Evolutionary conservation across 768 basidiomycete species (phyloP).

Genomic region (Termitomyces sp.): DNA sequence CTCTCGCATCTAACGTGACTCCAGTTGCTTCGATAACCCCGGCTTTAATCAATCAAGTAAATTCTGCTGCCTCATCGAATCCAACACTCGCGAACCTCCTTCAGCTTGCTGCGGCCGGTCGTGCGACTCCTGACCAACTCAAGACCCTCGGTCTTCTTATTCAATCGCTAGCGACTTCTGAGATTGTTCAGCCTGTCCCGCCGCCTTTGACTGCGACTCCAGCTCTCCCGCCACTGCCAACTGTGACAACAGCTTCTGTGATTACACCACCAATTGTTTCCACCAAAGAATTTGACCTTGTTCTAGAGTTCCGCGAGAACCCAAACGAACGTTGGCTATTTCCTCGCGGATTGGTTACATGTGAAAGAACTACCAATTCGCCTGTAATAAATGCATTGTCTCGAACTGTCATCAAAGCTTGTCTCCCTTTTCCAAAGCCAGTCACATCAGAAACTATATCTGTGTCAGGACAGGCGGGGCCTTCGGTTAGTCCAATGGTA

Average conservation of each 20-base stretch:
- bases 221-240: slow-evolving; percentile 8
- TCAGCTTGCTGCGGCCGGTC: slow-evolving; percentile 56
- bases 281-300: slow-evolving; percentile 62
- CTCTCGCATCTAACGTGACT: slow-evolving; percentile 40
- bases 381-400: slow-evolving; percentile 13
- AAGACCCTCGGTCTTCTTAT: slow-evolving; percentile 71
- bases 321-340: slow-evolving; percentile 63
- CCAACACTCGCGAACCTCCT: slow-evolving; percentile 65
- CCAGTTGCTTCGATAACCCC: slow-evolving; percentile 48
- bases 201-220: slow-evolving; percentile 5
- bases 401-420: slow-evolving; percentile 36
- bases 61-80: slow-evolving; percentile 58
- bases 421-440: slow-evolving; percentile 34
- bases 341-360: slow-evolving; percentile 53
- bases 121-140: slow-evolving; percentile 58
- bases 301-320: slow-evolving; percentile 65
- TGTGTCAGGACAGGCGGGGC: neutral
- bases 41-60: slow-evolving; percentile 57
- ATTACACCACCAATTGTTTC: slow-evolving; percentile 18
- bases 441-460: neutral
- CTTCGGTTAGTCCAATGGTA: neutral
- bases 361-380: slow-evolving; percentile 32
- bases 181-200: slow-evolving; percentile 12
- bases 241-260: slow-evolving; percentile 6
- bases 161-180: slow-evolving; percentile 48